phyloP scores from a whole-genome alignment of 805 yeast species.

The Saccharomycopsis guyanensis region DNA sequence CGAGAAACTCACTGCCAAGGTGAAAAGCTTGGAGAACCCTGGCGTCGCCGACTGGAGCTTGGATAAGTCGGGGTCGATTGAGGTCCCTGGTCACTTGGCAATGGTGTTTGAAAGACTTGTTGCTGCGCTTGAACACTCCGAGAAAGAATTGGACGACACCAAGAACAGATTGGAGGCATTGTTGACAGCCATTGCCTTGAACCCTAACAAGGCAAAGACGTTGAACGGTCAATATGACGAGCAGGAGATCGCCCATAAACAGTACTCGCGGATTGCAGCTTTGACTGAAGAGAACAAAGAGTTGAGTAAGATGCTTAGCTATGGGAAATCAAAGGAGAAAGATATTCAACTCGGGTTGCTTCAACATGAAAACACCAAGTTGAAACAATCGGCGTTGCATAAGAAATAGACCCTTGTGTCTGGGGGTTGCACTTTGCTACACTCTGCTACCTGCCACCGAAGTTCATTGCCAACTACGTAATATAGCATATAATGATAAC shows the following conservation, averaged over 20 bases:
- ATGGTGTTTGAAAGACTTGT: conserved; percentile 43
- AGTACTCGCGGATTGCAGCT: conserved; percentile 51
- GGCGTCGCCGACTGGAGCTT: conserved; percentile 7
- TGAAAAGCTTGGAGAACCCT: conserved; percentile 22
- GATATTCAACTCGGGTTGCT: conserved; percentile 61
- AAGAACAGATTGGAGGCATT: conserved; percentile 57
- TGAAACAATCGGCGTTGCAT: conserved; percentile 33
- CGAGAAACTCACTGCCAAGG: conserved; percentile 32
- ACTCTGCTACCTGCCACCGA: no score
- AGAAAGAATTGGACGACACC: conserved; percentile 50
- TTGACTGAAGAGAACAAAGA: conserved; percentile 64
- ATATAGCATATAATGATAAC: no score
- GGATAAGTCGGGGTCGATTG: conserved; percentile 21
- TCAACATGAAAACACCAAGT: conserved; percentile 41
- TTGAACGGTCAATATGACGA: conserved; percentile 61
- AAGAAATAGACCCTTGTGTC: no score
- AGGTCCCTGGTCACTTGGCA: conserved; percentile 37
- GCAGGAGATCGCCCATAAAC: conserved; percentile 67
- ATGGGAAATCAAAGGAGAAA: conserved; percentile 67
- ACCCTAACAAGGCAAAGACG: conserved; percentile 39
- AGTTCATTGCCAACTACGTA: no score
- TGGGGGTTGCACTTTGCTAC: no score
- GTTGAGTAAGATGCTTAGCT: conserved; percentile 62
- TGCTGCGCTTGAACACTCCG: conserved; percentile 37
- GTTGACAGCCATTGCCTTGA: conserved; percentile 45